Evolutionary conservation across 768 basidiomycete species (phyloP), one percentile per base, ranked within the genome.

Genomic region (Suillus cothurnatus): DNA sequence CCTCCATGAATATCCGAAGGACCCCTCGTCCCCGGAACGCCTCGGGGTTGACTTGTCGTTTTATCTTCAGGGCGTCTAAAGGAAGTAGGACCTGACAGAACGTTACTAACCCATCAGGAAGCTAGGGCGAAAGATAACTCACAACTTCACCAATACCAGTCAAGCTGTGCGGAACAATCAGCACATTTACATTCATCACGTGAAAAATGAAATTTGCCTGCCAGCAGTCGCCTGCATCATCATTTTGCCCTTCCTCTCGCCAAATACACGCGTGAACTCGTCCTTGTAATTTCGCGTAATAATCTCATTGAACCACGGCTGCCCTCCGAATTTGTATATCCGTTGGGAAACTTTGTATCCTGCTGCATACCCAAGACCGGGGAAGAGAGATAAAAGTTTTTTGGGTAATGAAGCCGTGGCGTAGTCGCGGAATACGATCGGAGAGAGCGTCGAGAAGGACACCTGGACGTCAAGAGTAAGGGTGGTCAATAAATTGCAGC

Each of bases 301-400:
- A 74, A 96, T 71, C 80, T 99, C 97, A 80, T 95, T 92, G 79
- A 98, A 97, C 85, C 89, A 99, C 17, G 97, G 97, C 80, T 99
- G 97, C 6, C 97, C 97, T 67, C 97, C 97, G 72, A 99, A 99
- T 80, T 97, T 99, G 88, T 96, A 97, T 71, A 94, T 85, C 61
- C 95, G 88, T 79, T 98, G 95, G 0, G 94, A 79, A 73, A 98
- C 81, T 78, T 99, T 99, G 88, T 99, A 99, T 6, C 97, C 96
- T 32, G 97, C 97, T 6, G 97, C 97, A 75, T 99, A 99, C 2
- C 97, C 97, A 4, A 99, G 88, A 61, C 95, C 97, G 41, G 97
- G 97, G 82, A 99, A 99, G n/a, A 99, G 85, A 4, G 95, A 97
- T 21, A 97, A 69, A 69, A 97, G 84, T 76, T 92, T 93, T 47